Percentiles rank a stretch among this genome's conserved stretches.
Conservation (phyloP, 148 eudicot species). For the Nyssa sinensis region DNA sequence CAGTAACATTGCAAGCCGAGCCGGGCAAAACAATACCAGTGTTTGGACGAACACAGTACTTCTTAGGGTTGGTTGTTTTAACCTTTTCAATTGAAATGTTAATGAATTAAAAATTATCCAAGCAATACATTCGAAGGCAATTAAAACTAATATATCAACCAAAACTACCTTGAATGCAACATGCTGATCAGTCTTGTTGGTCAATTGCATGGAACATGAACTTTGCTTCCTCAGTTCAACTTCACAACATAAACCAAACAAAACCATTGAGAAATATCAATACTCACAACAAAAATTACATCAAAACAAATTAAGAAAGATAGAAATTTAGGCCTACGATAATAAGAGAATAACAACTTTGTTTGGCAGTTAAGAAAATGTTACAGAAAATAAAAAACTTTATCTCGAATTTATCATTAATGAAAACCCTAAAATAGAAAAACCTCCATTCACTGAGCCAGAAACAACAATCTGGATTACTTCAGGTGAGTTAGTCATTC, state of each 20-base stretch:
- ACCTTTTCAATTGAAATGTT: conserved; percentile 51
- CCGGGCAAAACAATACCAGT: conserved; percentile 74
- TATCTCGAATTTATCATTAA: not conserved
- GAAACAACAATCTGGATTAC: too few species aligned
- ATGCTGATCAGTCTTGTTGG: conserved; percentile 53
- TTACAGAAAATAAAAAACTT: not conserved
- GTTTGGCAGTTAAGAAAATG: too few species aligned
- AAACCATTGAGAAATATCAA: conserved; percentile 25
- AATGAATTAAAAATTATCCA: too few species aligned
- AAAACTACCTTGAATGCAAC: conserved; percentile 71
- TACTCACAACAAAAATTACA: not conserved
- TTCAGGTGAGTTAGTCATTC: too few species aligned
- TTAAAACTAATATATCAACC: not conserved
- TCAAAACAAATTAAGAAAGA: not conserved
- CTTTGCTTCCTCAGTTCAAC: conserved; percentile 71
- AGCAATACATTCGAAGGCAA: conserved; percentile 12
- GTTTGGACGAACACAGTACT: conserved; percentile 88
- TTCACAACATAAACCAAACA: conserved; percentile 21
- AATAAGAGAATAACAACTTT: too few species aligned
- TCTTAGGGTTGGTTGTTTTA: conserved; percentile 90
- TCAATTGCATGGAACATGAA: conserved; percentile 56
- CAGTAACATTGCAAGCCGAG: conserved; percentile 64
- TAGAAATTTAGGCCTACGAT: too few species aligned
- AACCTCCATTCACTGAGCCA: not conserved
- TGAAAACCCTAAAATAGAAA: not conserved